These are phyloP conservation scores for Blastomyces parvus DNA, from an alignment of 2,329 filamentous ascomycete genomes.

Conservation along the genomic window DNA sequence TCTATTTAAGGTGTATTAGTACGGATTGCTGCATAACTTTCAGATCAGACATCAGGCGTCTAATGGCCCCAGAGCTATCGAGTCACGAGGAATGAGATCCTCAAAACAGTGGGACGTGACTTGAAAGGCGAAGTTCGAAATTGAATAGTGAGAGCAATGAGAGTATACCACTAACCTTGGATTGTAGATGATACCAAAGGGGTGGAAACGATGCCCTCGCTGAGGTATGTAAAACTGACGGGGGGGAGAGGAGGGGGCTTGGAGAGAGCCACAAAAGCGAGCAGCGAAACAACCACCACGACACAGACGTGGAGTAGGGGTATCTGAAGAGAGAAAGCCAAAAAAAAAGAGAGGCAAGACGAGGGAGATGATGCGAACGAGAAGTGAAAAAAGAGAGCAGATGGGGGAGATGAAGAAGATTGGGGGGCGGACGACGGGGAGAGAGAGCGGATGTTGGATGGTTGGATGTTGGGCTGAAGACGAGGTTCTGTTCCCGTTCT, in stretches of 20 bases:
- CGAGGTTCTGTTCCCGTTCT: background rate
- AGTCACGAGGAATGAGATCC: background rate
- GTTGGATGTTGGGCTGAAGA: background rate
- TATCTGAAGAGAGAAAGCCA: slow-evolving; percentile 5
- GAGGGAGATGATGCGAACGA: background rate
- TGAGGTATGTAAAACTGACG: background rate
- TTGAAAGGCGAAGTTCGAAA: background rate
- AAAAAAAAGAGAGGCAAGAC: background rate
- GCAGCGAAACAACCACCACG: slow-evolving; percentile 3
- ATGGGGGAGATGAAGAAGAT: background rate
- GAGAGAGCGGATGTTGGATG: background rate
- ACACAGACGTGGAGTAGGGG: slow-evolving; percentile 8
- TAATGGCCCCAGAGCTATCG: background rate
- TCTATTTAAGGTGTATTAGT: background rate
- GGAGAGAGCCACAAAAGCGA: background rate
- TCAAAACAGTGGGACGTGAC: background rate
- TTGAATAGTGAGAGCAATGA: background rate
- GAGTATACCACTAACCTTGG: background rate
- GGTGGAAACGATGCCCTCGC: background rate
- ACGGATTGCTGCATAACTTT: background rate
- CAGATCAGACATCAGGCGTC: background rate
- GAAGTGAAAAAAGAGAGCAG: slow-evolving; percentile 2
- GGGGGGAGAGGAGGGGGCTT: background rate
- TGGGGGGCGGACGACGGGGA: slow-evolving; percentile 1
- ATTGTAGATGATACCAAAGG: background rate